A percentile compares a stretch with the other conserved stretches of the same genome.
Conservation (phyloP, 371 early-diverging fungal genomes). For the Rhizopus arrhizus region DNA sequence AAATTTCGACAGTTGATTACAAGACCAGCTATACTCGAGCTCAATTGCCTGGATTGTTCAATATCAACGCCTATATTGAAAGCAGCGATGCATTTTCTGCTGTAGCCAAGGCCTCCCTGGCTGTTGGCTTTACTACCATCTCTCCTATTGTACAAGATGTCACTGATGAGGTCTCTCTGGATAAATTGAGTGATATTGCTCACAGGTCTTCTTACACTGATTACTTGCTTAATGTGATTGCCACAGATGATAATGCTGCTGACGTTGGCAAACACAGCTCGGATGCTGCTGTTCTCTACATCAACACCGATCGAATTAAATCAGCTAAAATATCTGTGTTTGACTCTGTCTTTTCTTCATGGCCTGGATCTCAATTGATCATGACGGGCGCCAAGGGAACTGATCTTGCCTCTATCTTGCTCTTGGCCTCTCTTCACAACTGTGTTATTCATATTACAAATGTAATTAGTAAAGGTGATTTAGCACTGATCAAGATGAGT, state of each 20-base stretch:
- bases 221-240: conserved; percentile 75
- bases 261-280: conserved; percentile 35
- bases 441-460: conserved; percentile 87
- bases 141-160: conserved; percentile 60
- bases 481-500: conserved; percentile 80
- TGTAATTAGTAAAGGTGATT: conserved; percentile 76
- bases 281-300: conserved; percentile 62
- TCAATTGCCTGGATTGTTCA: conserved; percentile 87
- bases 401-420: conserved; percentile 85
- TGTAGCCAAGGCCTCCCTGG: conserved; percentile 73
- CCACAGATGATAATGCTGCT: conserved; percentile 62
- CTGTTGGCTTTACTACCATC: conserved; percentile 86
- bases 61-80: conserved; percentile 70
- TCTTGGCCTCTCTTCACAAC: conserved; percentile 81
- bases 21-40: conserved; percentile 84
- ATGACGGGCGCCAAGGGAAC: conserved; percentile 84
- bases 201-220: conserved; percentile 70
- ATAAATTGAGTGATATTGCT: conserved; percentile 54
- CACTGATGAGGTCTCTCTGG: conserved; percentile 57
- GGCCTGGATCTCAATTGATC: conserved; percentile 76
- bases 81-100: conserved; percentile 56
- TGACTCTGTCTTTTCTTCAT: conserved; percentile 68
- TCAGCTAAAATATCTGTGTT: conserved; percentile 59
- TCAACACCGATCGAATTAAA: conserved; percentile 57
- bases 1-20: conserved; percentile 82